Base-by-base conservation (phyloP, 2,329 filamentous ascomycete species). In the Neospermospora avenae region DNA sequence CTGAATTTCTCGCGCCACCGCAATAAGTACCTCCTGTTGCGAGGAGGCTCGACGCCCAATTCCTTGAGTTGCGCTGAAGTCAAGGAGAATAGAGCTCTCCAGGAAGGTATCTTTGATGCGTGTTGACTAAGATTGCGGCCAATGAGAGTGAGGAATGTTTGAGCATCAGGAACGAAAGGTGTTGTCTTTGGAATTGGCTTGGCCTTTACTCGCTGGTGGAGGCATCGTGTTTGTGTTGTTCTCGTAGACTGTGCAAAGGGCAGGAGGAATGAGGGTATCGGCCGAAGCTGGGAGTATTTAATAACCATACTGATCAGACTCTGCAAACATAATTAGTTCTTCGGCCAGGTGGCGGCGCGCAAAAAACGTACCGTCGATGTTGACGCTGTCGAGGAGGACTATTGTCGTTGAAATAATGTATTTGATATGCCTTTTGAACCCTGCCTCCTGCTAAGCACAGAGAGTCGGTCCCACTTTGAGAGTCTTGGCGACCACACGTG, bases 121-220 rank as follows among this genome's bases (percentile, higher is more conserved):
- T 97, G 91, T 72, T 89, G 85, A 71, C 83, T 86, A 69, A 97
- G 85, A 69, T 87, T 87, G 65, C 95, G 93, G 68, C 95, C 95
- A 76, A 98, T 97, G 61, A 97, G 81, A 37, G 84, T 91, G 64
- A 98, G 87, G 76, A 99, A 96, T 16, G 93, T 95, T 68, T 82
- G 74, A 42, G 91, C 85, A 73, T 97, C 88, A 34, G 93, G 93
- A 41, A 96, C 87, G 70, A 96, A 92, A 1, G 91, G 90, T 39
- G 89, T 96, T 0, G 92, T 89, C 24, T 80, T 72, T 2, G 93
- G 93, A 28, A 87, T 68, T 45, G 71, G 77, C 46, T 64, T 72
- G 69, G 66, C 73, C 68, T 61, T 75, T 74, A 70, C 66, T 14
- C 63, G 65, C 44, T 66, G 73, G 68, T 80, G 78, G 28, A 80